Conservation (phyloP, 169 alveolate genomes). For the Plasmodium falciparum region DNA sequence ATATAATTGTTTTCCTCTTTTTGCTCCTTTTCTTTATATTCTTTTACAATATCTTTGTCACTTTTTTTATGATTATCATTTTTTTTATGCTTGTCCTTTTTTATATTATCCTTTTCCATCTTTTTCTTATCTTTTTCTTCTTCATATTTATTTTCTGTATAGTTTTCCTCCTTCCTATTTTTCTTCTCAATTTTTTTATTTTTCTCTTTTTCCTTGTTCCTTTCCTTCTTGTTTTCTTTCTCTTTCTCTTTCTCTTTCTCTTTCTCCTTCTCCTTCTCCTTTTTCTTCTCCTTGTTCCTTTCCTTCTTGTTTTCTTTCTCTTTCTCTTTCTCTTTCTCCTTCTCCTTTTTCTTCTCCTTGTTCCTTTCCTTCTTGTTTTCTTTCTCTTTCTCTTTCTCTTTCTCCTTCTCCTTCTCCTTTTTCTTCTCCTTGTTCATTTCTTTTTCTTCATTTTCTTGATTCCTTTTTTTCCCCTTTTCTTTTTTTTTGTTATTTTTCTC, state of each 20-base stretch:
- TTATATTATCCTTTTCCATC: background rate
- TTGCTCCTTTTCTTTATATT: background rate
- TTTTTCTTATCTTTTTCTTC: background rate
- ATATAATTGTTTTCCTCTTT: conserved; percentile 9
- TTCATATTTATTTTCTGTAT: background rate
- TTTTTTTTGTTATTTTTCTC: background rate
- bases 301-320: background rate
- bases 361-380: background rate
- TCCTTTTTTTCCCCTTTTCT: conserved; percentile 3
- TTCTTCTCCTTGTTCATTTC: background rate
- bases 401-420: background rate
- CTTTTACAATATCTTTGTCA: background rate
- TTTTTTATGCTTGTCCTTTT: conserved; percentile 1
- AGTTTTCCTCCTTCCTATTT: background rate
- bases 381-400: background rate
- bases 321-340: background rate
- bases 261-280: background rate
- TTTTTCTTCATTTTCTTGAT: background rate
- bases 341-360: background rate
- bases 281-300: background rate
- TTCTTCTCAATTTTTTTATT: conserved; percentile 3
- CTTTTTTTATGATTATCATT: background rate
- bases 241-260: background rate
- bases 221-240: background rate
- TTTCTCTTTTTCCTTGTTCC: background rate